Base-by-base conservation (phyloP, 176 grass and related monocot species). In the Avena atlantica region DNA sequence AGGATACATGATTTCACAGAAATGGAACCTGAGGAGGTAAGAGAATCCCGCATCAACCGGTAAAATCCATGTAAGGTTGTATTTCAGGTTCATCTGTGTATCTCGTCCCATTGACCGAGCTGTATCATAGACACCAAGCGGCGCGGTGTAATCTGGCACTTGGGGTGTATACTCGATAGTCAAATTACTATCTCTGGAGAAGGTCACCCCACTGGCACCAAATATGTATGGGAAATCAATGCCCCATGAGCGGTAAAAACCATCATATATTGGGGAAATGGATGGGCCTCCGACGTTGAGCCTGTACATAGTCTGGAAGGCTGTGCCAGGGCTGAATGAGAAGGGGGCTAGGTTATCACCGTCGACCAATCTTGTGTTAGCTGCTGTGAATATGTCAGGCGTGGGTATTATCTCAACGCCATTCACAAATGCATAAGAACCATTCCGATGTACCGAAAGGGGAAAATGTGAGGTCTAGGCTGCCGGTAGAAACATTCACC, bases 41-140 rank as follows among this genome's bases (percentile, higher is more conserved):
- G 6, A 47, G 27, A 90, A 92, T 3, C 83, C 92, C 0, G 86
- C 90, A 78, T 97, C 94, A 27, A 94, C 19, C 0, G 45, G 44
- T 17, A 97, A 85, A 68, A 81, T 83, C 94, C 94, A 97, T 23
- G 94, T 92, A 17, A 97, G 94, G 51, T 97, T 97, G 73, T 90
- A 92, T 16, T 90, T 90, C 75, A 90, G 56, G 56, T 93, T 92
- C 63, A 90, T 10, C 21, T 81, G 75, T 63, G 85, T 4, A 21
- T 66, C 53, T 17, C 58, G 80, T 24, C 94, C 94, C 94, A 94
- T 97, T 42, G 92, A 94, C 27, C 92, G 52, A 47, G 92, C 94
- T 9, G 94, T 85, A n/a, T 9, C 31, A 6, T 97, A 97, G 12
- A 97, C 92, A 55, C n/a, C 36, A 50, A 29, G 20, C 0, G 94